Evolutionary conservation across 106 monocot species (phyloP), one percentile per base, ranked within the genome.

Genomic region (Dioscorea dumetorum): DNA sequence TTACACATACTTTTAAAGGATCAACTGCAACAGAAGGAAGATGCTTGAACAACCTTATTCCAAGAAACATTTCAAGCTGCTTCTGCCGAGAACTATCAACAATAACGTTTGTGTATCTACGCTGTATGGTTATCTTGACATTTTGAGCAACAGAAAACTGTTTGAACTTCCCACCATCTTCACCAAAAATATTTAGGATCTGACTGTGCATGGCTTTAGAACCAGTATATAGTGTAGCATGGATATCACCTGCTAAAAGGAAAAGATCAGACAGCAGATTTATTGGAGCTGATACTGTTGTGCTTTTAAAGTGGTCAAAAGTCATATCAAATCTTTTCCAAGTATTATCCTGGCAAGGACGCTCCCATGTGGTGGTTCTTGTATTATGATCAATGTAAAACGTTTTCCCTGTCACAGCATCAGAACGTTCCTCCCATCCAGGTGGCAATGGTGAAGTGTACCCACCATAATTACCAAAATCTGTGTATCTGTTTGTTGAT

Each of bases 201-300:
- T 93, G 88, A 77, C 99, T 99, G 67, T 99, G 99, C 99, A 99
- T 99, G 49, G 99, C 99, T 82, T 90, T 93, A 19, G 99, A 99
- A 41, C 99, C 99, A 62, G 99, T 99, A 75, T 99, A 99, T 12
- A 99, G 67, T 62, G 93, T 99, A 32, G 99, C 99, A 85, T 99
- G 99, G 23, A 99, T 99, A 70, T 99, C 99, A 62, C 99, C 99
- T 41, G 99, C 99, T 77, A 93, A 69, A 24, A 99, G 76, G 64
- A 99, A 99, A 70, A 99, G 81, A 71, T 99, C 93, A 66, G 99
- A 80, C 58, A 99, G 74, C 62, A 90, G 85, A 79, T 78, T 87
- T 68, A 99, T 62, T 50, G 99, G 85, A 79, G 59, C 52, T 70
- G 90, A 78, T 54, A 76, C 61, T 24, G 93, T 99, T 61, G 93